Evolutionary conservation across 768 basidiomycete genomes (phyloP).

Genomic region (Boletus reticulatus): DNA sequence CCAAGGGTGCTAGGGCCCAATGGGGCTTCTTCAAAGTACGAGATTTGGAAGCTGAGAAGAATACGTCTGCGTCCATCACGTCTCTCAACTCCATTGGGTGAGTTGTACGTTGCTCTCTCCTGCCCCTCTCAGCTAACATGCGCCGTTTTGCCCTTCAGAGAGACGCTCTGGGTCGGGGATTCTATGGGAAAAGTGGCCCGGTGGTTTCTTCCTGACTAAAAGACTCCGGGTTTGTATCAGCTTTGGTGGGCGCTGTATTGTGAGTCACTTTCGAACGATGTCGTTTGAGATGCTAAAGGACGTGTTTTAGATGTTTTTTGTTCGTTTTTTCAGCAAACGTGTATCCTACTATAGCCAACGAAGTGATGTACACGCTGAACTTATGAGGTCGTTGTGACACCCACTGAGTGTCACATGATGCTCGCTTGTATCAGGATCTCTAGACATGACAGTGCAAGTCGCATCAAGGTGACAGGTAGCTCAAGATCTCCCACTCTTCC

Average conservation of each 20-base stretch:
- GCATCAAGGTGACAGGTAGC: no score
- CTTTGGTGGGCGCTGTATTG: neutral
- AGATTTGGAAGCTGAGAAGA: slow-evolving; percentile 56
- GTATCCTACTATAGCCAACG: no score
- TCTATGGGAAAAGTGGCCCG: slow-evolving; percentile 23
- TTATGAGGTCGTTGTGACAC: no score
- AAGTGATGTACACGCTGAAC: no score
- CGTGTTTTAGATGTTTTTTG: no score
- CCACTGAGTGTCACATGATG: no score
- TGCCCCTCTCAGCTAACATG: neutral
- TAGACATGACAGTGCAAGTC: no score
- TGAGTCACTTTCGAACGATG: no score
- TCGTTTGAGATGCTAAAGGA: no score
- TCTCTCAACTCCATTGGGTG: slow-evolving; percentile 85
- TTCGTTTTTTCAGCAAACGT: no score
- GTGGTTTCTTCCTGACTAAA: slow-evolving; percentile 23
- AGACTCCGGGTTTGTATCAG: neutral
- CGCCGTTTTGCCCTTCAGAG: slow-evolving; percentile 4
- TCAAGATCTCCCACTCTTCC: no score
- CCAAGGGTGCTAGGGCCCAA: slow-evolving; percentile 57
- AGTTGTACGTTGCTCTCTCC: slow-evolving; percentile 9
- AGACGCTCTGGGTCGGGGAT: slow-evolving; percentile 27
- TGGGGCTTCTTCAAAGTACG: slow-evolving; percentile 77
- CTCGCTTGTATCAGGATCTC: no score
- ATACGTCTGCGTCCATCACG: slow-evolving; percentile 50